Conservation (phyloP, 345 rosid genomes). For the Brassica nigra region DNA sequence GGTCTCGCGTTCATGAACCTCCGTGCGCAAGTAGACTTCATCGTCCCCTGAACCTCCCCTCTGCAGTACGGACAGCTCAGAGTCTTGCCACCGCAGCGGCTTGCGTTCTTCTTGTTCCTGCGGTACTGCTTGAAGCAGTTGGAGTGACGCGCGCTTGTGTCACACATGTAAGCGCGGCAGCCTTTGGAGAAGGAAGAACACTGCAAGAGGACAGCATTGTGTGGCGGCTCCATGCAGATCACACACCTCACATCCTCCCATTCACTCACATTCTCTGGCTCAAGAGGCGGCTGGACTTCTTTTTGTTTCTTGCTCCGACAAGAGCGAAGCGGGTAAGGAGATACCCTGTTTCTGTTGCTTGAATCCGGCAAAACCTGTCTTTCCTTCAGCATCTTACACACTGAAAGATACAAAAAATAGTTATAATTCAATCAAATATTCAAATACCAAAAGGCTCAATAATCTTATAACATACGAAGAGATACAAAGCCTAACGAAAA, state of each 20-base stretch:
- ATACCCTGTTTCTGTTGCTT: slow-evolving; percentile 43
- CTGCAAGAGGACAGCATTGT: slow-evolving; percentile 62
- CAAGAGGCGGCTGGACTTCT: slow-evolving; percentile 33
- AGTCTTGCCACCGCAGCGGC: slow-evolving; percentile 15
- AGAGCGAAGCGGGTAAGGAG: slow-evolving; percentile 58
- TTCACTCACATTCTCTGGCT: slow-evolving; percentile 47
- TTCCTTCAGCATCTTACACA: slow-evolving; percentile 55
- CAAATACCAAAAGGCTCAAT: not conserved
- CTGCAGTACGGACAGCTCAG: slow-evolving; percentile 64
- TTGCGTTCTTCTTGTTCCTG: slow-evolving; percentile 37
- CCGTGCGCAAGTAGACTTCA: slow-evolving; percentile 50
- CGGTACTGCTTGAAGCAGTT: slow-evolving; percentile 62
- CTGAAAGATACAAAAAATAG: slow-evolving; percentile 9
- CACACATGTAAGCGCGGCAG: slow-evolving; percentile 72
- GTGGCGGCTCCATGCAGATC: slow-evolving; percentile 80
- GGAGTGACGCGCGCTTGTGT: slow-evolving; percentile 69
- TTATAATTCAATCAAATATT: not conserved
- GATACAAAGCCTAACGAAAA: not conserved
- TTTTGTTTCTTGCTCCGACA: slow-evolving; percentile 39
- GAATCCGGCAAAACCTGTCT: slow-evolving; percentile 39
- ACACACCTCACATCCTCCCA: slow-evolving; percentile 75
- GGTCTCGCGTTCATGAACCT: slow-evolving; percentile 58
- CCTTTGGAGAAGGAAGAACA: slow-evolving; percentile 72
- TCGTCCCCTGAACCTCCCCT: slow-evolving; percentile 55
- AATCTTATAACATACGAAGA: not conserved